Conservation (phyloP, 2,329 filamentous ascomycete genomes). For the Amesomyces nigricolor region DNA sequence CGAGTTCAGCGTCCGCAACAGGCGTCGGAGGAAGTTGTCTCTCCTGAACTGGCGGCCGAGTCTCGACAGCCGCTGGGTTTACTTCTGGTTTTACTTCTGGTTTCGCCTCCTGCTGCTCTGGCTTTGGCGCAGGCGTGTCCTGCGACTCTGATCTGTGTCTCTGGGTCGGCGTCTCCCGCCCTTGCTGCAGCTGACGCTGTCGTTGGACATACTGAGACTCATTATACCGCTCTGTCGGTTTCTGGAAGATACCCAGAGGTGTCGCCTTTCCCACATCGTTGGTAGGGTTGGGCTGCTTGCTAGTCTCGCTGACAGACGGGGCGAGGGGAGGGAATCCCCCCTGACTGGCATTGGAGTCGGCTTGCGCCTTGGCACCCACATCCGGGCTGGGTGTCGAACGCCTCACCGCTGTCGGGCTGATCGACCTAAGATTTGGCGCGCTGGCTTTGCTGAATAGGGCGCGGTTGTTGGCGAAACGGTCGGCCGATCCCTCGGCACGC, state of each 20-base stretch:
- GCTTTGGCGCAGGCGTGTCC: conserved; percentile 37
- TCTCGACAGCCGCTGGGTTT: conserved; percentile 27
- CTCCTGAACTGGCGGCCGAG: conserved; percentile 32
- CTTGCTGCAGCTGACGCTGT: conserved; percentile 73
- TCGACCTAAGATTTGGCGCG: conserved; percentile 61
- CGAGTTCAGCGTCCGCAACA: conserved; percentile 37
- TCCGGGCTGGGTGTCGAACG: conserved; percentile 35
- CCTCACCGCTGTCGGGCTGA: conserved; percentile 42
- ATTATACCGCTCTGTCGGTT: conserved; percentile 70
- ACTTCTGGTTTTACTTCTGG: conserved; percentile 23
- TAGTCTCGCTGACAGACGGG: conserved; percentile 65
- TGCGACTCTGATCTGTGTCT: conserved; percentile 43
- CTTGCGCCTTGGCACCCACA: conserved; percentile 30
- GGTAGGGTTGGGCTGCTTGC: conserved; percentile 60
- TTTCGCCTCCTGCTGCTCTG: conserved; percentile 34
- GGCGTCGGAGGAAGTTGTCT: conserved; percentile 37
- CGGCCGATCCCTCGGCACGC: conserved; percentile 40
- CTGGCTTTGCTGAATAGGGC: conserved; percentile 52
- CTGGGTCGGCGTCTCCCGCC: conserved; percentile 56
- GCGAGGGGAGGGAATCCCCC: conserved; percentile 51
- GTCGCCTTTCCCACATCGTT: conserved; percentile 79
- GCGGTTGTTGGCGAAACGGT: conserved; percentile 41
- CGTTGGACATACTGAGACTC: conserved; percentile 80
- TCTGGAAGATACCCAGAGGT: conserved; percentile 58
- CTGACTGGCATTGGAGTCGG: conserved; percentile 36